phyloP scores from a whole-genome alignment of 202 grass and related monocot species.

The Setaria viridis region DNA sequence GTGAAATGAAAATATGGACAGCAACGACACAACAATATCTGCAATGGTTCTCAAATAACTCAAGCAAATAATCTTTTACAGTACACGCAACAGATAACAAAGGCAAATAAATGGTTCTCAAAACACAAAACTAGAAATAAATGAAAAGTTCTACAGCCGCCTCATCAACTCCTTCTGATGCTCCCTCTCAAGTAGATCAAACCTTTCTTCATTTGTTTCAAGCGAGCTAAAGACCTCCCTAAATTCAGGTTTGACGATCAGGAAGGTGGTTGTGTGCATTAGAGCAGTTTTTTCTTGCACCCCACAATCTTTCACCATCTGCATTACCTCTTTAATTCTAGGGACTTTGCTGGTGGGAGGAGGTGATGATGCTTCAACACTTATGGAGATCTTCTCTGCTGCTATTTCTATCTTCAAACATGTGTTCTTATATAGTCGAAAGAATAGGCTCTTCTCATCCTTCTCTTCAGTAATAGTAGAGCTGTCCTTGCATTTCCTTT shows the following conservation, averaged over 20 bases:
- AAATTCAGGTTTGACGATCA: not conserved
- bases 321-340: too few species aligned
- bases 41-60: too few species aligned
- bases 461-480: constrained; percentile 4
- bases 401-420: not conserved
- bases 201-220: not conserved
- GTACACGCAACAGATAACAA: too few species aligned
- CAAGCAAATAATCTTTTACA: too few species aligned
- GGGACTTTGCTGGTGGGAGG: not conserved
- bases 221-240: not conserved
- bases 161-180: not conserved
- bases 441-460: constrained; percentile 4
- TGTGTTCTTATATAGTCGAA: not conserved
- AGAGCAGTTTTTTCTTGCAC: not conserved
- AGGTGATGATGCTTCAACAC: not conserved
- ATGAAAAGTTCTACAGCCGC: too few species aligned
- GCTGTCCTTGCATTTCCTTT: not conserved
- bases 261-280: not conserved
- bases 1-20: too few species aligned
- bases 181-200: not conserved
- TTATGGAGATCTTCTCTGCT: not conserved
- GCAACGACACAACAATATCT: too few species aligned
- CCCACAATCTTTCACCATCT: constrained; percentile 20
- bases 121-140: too few species aligned
- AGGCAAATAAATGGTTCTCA: too few species aligned